phyloP scores from a whole-genome alignment of 2,329 filamentous ascomycete species.

The Xylaria sp. region DNA sequence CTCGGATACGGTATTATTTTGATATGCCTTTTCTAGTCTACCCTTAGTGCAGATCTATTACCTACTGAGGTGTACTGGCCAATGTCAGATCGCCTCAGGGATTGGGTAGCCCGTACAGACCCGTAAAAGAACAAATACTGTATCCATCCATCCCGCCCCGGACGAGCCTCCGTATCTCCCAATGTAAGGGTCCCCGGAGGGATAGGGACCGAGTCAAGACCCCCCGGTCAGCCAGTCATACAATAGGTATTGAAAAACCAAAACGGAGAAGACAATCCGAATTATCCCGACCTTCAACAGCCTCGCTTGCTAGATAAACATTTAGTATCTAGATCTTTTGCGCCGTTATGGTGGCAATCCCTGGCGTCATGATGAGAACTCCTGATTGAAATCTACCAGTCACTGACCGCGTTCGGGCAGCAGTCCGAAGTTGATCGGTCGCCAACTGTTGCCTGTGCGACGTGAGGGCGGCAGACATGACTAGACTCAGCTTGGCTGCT shows the following conservation, averaged over 20 bases:
- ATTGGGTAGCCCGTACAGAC: neutral
- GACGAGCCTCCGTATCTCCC: no score
- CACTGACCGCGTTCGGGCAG: conserved; percentile 23
- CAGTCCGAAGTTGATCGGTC: conserved; percentile 17
- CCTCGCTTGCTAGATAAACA: neutral
- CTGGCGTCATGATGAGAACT: conserved; percentile 3
- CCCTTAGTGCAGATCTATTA: neutral
- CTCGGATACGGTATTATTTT: neutral
- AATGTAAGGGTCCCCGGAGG: no score
- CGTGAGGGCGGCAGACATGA: neutral
- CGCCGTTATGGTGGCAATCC: neutral
- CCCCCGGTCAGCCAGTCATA: neutral
- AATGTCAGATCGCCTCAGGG: conserved; percentile 24
- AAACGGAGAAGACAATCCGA: neutral
- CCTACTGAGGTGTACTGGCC: neutral
- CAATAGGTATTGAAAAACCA: no score
- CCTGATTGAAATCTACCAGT: neutral
- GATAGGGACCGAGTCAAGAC: conserved; percentile 13
- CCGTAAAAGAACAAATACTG: neutral
- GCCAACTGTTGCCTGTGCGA: conserved; percentile 34
- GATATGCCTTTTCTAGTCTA: conserved; percentile 2
- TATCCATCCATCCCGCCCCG: neutral
- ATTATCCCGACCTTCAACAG: conserved; percentile 15
- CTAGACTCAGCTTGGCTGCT: conserved; percentile 26
- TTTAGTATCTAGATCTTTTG: neutral